Percentiles rank a stretch among this genome's conserved stretches.
Evolutionary conservation across 179 eudicot genomes (phyloP).

Genomic region (Spinacia oleracea): DNA sequence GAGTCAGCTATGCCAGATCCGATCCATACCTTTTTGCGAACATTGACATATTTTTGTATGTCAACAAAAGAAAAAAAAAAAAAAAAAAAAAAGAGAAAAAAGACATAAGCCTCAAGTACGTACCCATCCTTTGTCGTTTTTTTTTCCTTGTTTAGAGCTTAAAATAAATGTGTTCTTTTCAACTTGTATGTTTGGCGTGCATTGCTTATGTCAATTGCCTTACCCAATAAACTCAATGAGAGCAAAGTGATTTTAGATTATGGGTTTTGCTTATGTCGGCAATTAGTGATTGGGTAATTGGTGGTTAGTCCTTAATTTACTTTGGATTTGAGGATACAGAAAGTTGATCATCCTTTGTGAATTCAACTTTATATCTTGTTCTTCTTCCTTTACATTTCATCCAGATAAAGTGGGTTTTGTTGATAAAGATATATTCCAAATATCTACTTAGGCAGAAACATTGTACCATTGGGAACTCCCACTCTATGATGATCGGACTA

Average conservation of each 20-base stretch:
- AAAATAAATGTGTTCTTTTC: neutral
- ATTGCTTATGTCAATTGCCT: slow-evolving; percentile 12
- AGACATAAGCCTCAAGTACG: neutral
- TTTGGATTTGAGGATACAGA: neutral
- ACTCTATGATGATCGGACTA: no score
- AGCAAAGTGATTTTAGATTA: neutral
- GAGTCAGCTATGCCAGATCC: neutral
- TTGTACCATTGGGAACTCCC: neutral
- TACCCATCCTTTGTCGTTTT: no score
- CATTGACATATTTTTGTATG: no score
- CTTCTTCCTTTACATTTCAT: slow-evolving; percentile 5
- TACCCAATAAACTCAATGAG: neutral
- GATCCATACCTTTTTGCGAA: neutral
- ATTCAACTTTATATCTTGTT: neutral
- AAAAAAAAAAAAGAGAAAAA: no score
- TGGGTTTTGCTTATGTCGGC: slow-evolving; percentile 16
- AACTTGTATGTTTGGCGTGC: slow-evolving; percentile 14
- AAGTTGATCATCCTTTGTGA: slow-evolving; percentile 6
- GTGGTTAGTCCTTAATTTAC: neutral
- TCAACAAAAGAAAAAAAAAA: no score
- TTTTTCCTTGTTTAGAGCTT: neutral
- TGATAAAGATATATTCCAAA: slow-evolving; percentile 7
- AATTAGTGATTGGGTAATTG: slow-evolving; percentile 21
- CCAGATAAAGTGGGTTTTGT: slow-evolving; percentile 8
- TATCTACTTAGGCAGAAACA: neutral